Conservation (phyloP, 306 rosid species). For the Inga oerstediana region DNA sequence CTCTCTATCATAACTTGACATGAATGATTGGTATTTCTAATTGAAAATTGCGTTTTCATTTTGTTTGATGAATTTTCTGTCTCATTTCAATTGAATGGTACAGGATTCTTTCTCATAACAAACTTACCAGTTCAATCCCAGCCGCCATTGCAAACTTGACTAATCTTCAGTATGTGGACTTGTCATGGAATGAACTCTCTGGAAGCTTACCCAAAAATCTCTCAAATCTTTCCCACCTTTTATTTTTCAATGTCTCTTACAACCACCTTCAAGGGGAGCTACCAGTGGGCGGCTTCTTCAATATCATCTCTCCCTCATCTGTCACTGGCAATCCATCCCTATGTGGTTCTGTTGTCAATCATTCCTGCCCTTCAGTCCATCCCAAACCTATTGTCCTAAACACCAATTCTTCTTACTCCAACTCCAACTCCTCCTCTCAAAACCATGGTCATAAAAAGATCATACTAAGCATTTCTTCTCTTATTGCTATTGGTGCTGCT, state of each 20-base stretch:
- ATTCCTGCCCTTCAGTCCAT: conserved; percentile 77
- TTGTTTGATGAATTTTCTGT: conserved; percentile 34
- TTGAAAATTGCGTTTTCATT: not conserved
- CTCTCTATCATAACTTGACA: conserved; percentile 18
- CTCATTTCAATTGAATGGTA: conserved; percentile 33
- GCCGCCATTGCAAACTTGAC: conserved; percentile 73
- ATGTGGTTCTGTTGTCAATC: conserved; percentile 81
- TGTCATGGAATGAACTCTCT: conserved; percentile 75
- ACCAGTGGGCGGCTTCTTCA: conserved; percentile 95
- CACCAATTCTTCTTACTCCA: conserved; percentile 76
- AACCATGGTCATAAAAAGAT: conserved; percentile 62
- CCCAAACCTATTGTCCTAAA: conserved; percentile 95
- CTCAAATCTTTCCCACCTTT: conserved; percentile 73
- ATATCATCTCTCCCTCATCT: conserved; percentile 68
- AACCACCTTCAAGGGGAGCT: conserved; percentile 85
- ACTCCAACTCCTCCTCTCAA: conserved; percentile 47
- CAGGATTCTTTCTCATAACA: conserved; percentile 90
- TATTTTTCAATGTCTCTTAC: conserved; percentile 73
- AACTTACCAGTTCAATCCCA: conserved; percentile 79
- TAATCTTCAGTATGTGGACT: conserved; percentile 73
- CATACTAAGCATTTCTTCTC: conserved; percentile 77
- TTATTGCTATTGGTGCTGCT: conserved; percentile 94
- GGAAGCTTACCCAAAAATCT: conserved; percentile 91
- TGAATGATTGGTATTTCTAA: conserved; percentile 10
- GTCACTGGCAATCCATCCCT: conserved; percentile 73